A percentile compares a stretch with the other conserved stretches of the same genome.
These are phyloP conservation scores for Parastagonospora nodorum DNA, from an alignment of 2,329 filamentous ascomycete species.

Conservation along the genomic window DNA sequence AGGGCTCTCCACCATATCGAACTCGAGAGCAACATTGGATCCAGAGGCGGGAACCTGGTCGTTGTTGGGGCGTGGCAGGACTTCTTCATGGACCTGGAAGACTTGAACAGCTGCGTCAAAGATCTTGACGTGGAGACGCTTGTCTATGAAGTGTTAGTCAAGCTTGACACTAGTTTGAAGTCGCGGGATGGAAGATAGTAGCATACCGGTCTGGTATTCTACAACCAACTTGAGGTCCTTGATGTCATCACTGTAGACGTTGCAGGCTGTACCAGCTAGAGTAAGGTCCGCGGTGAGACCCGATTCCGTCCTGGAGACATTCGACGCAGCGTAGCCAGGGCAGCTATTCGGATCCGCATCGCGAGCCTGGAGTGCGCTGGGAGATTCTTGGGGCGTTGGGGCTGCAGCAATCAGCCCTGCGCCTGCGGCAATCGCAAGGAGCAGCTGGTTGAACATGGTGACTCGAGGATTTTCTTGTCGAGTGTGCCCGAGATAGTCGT, in stretches of 20 bases:
- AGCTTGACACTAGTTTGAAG: too few relatives aligned
- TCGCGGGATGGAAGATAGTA: not conserved
- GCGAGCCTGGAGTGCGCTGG: constrained; percentile 8
- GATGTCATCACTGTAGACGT: constrained; percentile 64
- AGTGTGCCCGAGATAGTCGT: not conserved
- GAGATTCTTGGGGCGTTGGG: constrained; percentile 14
- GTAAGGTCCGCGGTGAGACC: constrained; percentile 71
- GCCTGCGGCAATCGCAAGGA: constrained; percentile 22
- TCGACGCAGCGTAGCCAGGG: constrained; percentile 70
- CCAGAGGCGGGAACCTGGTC: constrained; percentile 36
- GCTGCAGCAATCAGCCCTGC: constrained; percentile 18
- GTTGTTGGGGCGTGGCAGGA: constrained; percentile 65
- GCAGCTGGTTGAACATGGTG: constrained; percentile 23
- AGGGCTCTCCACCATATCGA: constrained; percentile 60
- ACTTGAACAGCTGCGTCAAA: constrained; percentile 71
- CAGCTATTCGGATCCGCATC: constrained; percentile 56
- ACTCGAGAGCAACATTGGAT: constrained; percentile 54
- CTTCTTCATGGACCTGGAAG: constrained; percentile 74
- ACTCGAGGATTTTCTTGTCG: not conserved
- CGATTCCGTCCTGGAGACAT: constrained; percentile 58
- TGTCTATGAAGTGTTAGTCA: constrained; percentile 51
- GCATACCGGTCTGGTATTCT: constrained; percentile 64
- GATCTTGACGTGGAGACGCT: constrained; percentile 75
- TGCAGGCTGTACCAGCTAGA: constrained; percentile 69
- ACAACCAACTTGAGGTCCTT: constrained; percentile 62